Evolutionary conservation across 2,329 filamentous ascomycete species (phyloP).

Genomic region (Trichoderma sp.): DNA sequence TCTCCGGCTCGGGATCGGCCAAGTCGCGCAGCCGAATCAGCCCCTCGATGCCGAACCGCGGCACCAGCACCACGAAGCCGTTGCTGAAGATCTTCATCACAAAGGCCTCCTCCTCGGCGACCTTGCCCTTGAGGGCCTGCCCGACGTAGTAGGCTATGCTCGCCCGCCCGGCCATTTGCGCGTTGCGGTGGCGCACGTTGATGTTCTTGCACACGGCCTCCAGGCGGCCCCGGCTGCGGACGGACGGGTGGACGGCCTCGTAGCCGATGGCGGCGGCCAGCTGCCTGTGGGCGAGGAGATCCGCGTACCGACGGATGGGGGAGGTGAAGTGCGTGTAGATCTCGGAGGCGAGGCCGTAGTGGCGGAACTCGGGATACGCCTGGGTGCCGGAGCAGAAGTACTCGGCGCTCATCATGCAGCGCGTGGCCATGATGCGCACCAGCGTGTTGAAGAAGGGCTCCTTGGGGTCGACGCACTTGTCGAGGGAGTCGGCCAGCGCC

Average conservation of each 20-base stretch:
- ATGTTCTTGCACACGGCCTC: conserved; percentile 98
- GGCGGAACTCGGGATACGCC: conserved; percentile 89
- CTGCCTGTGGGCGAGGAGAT: conserved; percentile 90
- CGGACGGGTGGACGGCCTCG: conserved; percentile 77
- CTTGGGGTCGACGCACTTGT: conserved; percentile 73
- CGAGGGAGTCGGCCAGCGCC: conserved; percentile 90
- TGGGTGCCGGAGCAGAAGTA: conserved; percentile 97
- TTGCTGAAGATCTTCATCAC: conserved; percentile 98
- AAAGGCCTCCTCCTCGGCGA: conserved; percentile 85
- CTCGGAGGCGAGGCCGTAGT: conserved; percentile 93
- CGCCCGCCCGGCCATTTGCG: conserved; percentile 90
- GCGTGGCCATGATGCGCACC: conserved; percentile 93
- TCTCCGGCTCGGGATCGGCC: conserved; percentile 74
- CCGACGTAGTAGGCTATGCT: conserved; percentile 98
- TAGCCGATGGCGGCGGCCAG: conserved; percentile 95
- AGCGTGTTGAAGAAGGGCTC: conserved; percentile 99
- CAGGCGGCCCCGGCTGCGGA: conserved; percentile 80
- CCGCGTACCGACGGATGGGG: conserved; percentile 96
- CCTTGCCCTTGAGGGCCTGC: conserved; percentile 81
- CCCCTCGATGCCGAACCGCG: conserved; percentile 92
- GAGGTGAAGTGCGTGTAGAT: conserved; percentile 99
- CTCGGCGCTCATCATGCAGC: conserved; percentile 99
- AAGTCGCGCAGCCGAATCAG: conserved; percentile 85
- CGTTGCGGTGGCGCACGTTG: conserved; percentile 95
- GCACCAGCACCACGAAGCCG: conserved; percentile 94